Percentiles rank a stretch among this genome's conserved stretches.
phyloP scores from a whole-genome alignment of 331 rosid species.

The Phaseolus coccineus region DNA sequence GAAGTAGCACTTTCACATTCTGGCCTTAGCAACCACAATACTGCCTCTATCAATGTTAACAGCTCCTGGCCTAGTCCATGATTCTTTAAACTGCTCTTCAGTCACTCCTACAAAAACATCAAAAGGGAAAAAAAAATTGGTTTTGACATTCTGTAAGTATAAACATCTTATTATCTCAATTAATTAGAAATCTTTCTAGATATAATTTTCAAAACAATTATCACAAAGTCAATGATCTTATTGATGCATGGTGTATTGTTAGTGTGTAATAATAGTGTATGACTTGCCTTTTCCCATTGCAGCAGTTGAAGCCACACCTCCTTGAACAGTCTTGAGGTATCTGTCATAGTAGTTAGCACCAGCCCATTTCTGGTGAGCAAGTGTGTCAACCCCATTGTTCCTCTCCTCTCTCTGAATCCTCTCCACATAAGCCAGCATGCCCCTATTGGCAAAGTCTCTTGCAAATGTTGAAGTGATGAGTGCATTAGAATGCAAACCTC shows the following conservation, averaged over 20 bases:
- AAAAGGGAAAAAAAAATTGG: neutral
- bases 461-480: conserved; percentile 79
- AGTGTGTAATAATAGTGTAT: neutral
- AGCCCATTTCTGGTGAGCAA: conserved; percentile 98
- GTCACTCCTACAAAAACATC: conserved; percentile 74
- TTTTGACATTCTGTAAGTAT: neutral
- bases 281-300: conserved; percentile 97
- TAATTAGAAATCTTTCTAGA: neutral
- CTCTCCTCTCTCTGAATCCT: conserved; percentile 97
- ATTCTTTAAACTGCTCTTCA: conserved; percentile 91
- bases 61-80: conserved; percentile 87
- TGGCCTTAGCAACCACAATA: conserved; percentile 82
- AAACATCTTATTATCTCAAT: neutral
- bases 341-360: conserved; percentile 94
- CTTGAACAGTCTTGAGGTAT: conserved; percentile 96
- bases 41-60: conserved; percentile 61
- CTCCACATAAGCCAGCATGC: conserved; percentile 96
- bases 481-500: conserved; percentile 89
- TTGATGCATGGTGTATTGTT: neutral
- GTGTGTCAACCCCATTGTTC: conserved; percentile 87
- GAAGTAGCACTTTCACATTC: conserved; percentile 55
- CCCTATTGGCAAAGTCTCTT: conserved; percentile 77
- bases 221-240: neutral
- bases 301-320: conserved; percentile 95
- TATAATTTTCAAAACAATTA: neutral